Evolutionary conservation across 805 yeast species (phyloP).

Genomic region (Candida krabiensis): DNA sequence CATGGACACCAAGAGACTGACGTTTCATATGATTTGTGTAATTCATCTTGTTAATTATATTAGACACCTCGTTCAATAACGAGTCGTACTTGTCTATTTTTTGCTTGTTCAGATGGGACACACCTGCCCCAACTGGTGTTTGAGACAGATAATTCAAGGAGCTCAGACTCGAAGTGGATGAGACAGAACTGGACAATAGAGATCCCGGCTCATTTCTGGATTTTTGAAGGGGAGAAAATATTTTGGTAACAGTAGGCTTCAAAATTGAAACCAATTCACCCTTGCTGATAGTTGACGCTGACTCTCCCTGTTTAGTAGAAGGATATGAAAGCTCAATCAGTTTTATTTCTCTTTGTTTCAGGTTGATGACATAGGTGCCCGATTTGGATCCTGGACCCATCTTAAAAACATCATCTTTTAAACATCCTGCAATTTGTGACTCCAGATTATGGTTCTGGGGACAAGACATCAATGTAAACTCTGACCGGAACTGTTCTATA

Average conservation of each 20-base stretch:
- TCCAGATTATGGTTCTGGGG: conserved; percentile 47
- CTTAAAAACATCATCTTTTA: conserved; percentile 45
- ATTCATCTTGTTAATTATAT: conserved; percentile 8
- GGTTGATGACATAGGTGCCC: conserved; percentile 23
- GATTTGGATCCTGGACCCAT: conserved; percentile 19
- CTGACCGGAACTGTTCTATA: conserved; percentile 52
- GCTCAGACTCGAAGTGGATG: conserved; percentile 9
- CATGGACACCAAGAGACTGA: no score
- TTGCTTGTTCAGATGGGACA: neutral
- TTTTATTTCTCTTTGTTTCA: conserved; percentile 29
- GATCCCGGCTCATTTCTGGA: conserved; percentile 9
- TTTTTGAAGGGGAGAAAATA: conserved; percentile 15
- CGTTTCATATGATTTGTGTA: no score
- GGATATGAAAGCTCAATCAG: conserved; percentile 19
- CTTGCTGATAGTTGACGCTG: neutral
- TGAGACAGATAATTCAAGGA: neutral
- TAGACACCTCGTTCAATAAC: conserved; percentile 13
- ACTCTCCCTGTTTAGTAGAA: neutral
- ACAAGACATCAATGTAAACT: conserved; percentile 51
- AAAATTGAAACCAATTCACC: conserved; percentile 4
- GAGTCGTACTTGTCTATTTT: neutral
- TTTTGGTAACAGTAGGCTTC: conserved; percentile 8
- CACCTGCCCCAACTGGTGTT: neutral
- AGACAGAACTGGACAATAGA: conserved; percentile 9
- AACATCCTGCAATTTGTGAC: conserved; percentile 40